phyloP scores from a whole-genome alignment of 129 eudicot genomes.

The Escallonia rubra region DNA sequence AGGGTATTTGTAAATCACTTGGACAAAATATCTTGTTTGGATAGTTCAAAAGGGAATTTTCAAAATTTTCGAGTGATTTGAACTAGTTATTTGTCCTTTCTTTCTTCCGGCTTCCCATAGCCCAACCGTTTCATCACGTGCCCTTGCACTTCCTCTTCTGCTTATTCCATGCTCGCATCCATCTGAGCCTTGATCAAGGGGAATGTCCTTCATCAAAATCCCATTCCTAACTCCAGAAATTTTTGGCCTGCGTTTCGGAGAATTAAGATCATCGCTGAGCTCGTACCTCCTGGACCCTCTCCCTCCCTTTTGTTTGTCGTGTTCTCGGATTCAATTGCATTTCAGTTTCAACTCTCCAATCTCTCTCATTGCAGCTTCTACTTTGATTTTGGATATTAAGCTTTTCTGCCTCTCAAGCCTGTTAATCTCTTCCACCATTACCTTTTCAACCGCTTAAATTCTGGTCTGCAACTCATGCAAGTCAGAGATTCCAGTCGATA shows the following conservation, averaged over 20 bases:
- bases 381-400: too few species aligned
- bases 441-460: conserved; percentile 57
- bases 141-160: conserved; percentile 41
- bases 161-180: conserved; percentile 30
- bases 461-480: conserved; percentile 56
- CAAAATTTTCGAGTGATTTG: too few species aligned
- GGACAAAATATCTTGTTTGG: too few species aligned
- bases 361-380: conserved; percentile 29
- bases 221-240: conserved; percentile 41
- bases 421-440: conserved; percentile 44
- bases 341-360: conserved; percentile 29
- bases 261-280: conserved; percentile 30
- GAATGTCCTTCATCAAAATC: conserved; percentile 70
- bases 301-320: conserved; percentile 10
- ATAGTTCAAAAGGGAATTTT: too few species aligned
- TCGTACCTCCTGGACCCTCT: conserved; percentile 15
- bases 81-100: too few species aligned
- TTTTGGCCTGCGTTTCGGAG: conserved; percentile 42
- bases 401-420: too few species aligned
- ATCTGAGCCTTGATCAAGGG: conserved; percentile 63
- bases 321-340: conserved; percentile 12
- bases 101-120: too few species aligned
- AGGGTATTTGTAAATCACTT: too few species aligned
- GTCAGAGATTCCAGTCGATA: conserved; percentile 37
- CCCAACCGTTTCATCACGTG: conserved; percentile 59